phyloP scores from a whole-genome alignment of 805 yeast genomes.

The Starmerella floricola region DNA sequence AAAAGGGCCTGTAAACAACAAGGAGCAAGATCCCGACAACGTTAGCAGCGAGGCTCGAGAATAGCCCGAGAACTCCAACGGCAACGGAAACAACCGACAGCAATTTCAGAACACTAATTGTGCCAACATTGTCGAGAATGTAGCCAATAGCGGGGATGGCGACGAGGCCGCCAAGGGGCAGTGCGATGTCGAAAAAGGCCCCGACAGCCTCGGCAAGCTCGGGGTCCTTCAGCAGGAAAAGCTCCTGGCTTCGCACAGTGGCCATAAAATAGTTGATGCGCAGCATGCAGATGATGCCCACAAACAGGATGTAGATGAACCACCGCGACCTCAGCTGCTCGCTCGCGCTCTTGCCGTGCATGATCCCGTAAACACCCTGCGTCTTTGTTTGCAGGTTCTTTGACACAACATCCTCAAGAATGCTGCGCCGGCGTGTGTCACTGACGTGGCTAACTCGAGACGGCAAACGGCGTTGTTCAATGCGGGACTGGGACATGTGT shows the following conservation, averaged over 20 bases:
- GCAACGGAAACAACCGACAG: constrained; percentile 43
- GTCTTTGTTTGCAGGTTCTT: constrained; percentile 6
- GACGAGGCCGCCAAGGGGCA: constrained; percentile 78
- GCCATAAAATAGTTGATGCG: constrained; percentile 89
- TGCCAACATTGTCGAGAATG: constrained; percentile 59
- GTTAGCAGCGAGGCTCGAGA: constrained; percentile 41
- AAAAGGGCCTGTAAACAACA: constrained; percentile 81
- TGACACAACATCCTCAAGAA: constrained; percentile 13
- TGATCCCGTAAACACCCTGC: constrained; percentile 53
- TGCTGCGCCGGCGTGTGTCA: constrained; percentile 10
- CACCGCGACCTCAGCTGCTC: constrained; percentile 47
- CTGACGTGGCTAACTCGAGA: constrained; percentile 11
- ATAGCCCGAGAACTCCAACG: constrained; percentile 62
- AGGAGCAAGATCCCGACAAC: constrained; percentile 56
- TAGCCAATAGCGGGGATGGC: constrained; percentile 82
- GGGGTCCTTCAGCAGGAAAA: constrained; percentile 43
- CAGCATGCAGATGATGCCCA: constrained; percentile 80
- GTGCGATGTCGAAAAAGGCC: constrained; percentile 68
- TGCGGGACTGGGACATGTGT: constrained; percentile 9
- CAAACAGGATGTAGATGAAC: constrained; percentile 65
- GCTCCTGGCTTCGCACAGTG: constrained; percentile 72
- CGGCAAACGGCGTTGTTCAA: neutral
- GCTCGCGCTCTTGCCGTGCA: constrained; percentile 49
- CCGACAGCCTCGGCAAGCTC: constrained; percentile 46
- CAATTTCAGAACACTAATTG: constrained; percentile 40